These are phyloP conservation scores for Elongisporangium anandrum DNA, from an alignment of 352 stramenopile genomes.

Conservation along the genomic window DNA sequence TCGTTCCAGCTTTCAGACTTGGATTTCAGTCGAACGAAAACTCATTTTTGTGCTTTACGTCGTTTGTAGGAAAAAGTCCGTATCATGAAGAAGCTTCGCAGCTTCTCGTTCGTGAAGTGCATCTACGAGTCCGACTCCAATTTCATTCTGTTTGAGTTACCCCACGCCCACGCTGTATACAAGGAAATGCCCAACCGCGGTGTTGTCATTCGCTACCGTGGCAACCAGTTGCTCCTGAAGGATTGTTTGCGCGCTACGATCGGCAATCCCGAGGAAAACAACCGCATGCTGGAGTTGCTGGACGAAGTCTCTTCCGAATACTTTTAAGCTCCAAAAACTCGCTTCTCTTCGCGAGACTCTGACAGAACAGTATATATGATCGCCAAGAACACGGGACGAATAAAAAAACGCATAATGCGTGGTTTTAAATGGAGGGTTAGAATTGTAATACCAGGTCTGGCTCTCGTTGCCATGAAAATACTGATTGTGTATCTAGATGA, in stretches of 20 bases:
- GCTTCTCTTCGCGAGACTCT: too few species aligned
- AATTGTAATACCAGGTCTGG: too few species aligned
- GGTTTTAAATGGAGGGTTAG: too few species aligned
- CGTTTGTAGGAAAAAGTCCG: conserved; percentile 70
- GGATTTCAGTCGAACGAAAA: background rate
- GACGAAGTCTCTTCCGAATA: conserved; percentile 57
- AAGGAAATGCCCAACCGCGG: conserved; percentile 90
- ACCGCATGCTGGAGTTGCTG: conserved; percentile 89
- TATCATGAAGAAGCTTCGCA: conserved; percentile 80
- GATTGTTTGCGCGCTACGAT: conserved; percentile 96
- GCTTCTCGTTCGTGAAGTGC: conserved; percentile 89
- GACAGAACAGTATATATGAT: too few species aligned
- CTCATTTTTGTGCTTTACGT: conserved; percentile 1
- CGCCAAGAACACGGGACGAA: too few species aligned
- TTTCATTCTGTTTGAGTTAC: conserved; percentile 96
- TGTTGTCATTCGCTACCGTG: conserved; percentile 96
- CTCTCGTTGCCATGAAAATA: too few species aligned
- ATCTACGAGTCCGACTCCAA: conserved; percentile 96
- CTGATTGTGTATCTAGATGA: too few species aligned
- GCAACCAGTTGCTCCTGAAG: conserved; percentile 94
- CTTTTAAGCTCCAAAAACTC: conserved; percentile 11
- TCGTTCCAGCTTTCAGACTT: conserved; percentile 3
- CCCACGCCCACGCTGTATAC: conserved; percentile 92
- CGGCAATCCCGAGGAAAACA: conserved; percentile 91
- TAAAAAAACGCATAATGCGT: too few species aligned